These are phyloP conservation scores for Pezicula radicicola DNA, from an alignment of 2,329 filamentous ascomycete species.

Conservation along the genomic window DNA sequence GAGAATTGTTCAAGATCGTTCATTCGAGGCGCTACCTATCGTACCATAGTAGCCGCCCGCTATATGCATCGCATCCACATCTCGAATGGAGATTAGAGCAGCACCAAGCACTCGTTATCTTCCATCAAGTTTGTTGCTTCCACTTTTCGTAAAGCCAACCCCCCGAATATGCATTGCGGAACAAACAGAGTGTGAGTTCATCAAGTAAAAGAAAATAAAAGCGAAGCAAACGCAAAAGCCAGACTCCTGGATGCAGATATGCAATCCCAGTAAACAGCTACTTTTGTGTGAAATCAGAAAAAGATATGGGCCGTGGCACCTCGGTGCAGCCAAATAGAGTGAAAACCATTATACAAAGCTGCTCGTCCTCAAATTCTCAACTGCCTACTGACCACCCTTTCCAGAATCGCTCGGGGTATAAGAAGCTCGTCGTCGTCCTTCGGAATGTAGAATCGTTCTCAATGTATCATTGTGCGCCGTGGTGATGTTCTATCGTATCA, in stretches of 20 bases:
- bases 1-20: too few relatives aligned
- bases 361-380: background rate
- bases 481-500: slow-evolving; percentile 1
- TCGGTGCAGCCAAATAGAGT: slow-evolving; percentile 2
- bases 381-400: slow-evolving; percentile 7
- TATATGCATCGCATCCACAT: too few relatives aligned
- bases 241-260: background rate
- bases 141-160: too few relatives aligned
- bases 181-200: background rate
- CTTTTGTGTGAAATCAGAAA: slow-evolving; percentile 1
- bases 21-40: too few relatives aligned
- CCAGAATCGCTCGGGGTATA: slow-evolving; percentile 4
- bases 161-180: too few relatives aligned
- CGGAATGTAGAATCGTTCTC: slow-evolving; percentile 14
- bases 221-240: background rate
- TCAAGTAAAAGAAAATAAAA: background rate
- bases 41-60: too few relatives aligned
- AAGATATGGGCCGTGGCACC: background rate
- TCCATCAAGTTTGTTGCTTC: too few relatives aligned
- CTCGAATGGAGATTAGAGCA: too few relatives aligned
- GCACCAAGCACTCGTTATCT: too few relatives aligned
- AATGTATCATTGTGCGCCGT: slow-evolving; percentile 12
- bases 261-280: background rate
- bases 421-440: slow-evolving; percentile 8
- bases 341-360: slow-evolving; percentile 12